Evolutionary conservation across 2,329 filamentous ascomycete species (phyloP).

Genomic region (Paracamarosporium sp.): DNA sequence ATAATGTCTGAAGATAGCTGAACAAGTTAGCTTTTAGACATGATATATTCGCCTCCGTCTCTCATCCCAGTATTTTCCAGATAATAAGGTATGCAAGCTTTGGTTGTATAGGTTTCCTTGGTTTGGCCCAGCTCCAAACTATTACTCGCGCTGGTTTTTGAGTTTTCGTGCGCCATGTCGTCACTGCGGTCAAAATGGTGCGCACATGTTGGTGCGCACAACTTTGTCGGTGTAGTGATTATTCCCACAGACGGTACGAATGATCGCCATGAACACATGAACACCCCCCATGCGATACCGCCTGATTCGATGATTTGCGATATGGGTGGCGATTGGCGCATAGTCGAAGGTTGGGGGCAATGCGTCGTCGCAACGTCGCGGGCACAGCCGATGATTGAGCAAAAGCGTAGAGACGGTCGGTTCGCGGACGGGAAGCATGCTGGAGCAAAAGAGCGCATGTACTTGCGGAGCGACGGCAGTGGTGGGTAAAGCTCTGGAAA

Average conservation of each 20-base stretch:
- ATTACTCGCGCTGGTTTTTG: background rate
- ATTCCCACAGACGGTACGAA: background rate
- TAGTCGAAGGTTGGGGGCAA: background rate
- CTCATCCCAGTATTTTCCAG: background rate
- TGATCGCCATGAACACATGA: too few relatives aligned
- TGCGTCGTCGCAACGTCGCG: background rate
- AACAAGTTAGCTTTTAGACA: slow-evolving; percentile 18
- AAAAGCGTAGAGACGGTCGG: background rate
- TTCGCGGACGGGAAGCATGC: background rate
- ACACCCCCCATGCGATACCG: background rate
- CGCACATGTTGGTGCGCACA: background rate
- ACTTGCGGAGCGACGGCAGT: background rate
- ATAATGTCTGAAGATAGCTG: slow-evolving; percentile 79
- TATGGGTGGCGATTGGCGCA: background rate
- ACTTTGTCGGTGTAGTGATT: background rate
- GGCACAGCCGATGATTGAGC: background rate
- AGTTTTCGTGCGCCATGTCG: background rate
- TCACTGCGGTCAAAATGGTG: background rate
- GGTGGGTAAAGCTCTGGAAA: background rate
- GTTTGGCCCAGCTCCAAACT: too few relatives aligned
- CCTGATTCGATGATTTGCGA: background rate
- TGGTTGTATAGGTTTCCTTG: background rate
- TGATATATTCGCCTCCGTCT: background rate
- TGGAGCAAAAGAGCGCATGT: background rate
- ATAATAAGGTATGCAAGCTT: background rate